These are phyloP conservation scores for Coemansia sp. DNA, from an alignment of 371 early-diverging fungal species.

Conservation along the genomic window DNA sequence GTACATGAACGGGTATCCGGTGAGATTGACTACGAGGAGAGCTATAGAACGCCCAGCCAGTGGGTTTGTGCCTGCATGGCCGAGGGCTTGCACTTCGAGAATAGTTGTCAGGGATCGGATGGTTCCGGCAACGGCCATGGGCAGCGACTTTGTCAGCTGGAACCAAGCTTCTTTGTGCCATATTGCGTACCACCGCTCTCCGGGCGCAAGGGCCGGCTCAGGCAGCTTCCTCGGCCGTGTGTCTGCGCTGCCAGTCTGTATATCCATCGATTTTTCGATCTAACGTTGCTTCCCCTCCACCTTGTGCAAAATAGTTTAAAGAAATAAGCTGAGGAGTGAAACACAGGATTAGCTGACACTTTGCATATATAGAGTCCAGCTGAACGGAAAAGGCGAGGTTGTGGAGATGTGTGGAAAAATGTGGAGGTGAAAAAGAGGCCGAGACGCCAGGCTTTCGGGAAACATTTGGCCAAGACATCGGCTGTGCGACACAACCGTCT, in stretches of 20 bases:
- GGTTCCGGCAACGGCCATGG: slow-evolving; percentile 39
- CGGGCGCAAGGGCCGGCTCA: background rate
- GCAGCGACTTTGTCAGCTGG: slow-evolving; percentile 35
- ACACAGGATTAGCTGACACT: background rate
- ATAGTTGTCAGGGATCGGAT: slow-evolving; percentile 40
- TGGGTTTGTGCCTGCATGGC: slow-evolving; percentile 34
- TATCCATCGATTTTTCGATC: background rate
- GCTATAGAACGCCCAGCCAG: slow-evolving; percentile 46
- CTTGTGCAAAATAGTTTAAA: background rate
- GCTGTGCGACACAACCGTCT: background rate
- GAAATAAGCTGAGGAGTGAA: background rate
- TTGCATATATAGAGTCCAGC: slow-evolving; percentile 4
- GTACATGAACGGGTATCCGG: slow-evolving; percentile 50
- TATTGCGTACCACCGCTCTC: background rate
- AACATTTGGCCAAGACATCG: background rate
- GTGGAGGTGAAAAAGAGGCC: background rate
- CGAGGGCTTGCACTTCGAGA: slow-evolving; percentile 41
- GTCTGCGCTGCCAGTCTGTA: background rate
- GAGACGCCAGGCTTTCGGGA: background rate
- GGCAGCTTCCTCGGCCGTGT: background rate
- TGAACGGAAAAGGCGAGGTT: background rate
- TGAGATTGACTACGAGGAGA: slow-evolving; percentile 38
- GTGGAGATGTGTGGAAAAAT: background rate
- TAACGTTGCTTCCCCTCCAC: background rate
- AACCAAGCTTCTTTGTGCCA: slow-evolving; percentile 31